Percentiles rank a stretch among this genome's conserved stretches.
Conservation (phyloP, 495 filamentous ascomycete species). For the Penicillium daleae region DNA sequence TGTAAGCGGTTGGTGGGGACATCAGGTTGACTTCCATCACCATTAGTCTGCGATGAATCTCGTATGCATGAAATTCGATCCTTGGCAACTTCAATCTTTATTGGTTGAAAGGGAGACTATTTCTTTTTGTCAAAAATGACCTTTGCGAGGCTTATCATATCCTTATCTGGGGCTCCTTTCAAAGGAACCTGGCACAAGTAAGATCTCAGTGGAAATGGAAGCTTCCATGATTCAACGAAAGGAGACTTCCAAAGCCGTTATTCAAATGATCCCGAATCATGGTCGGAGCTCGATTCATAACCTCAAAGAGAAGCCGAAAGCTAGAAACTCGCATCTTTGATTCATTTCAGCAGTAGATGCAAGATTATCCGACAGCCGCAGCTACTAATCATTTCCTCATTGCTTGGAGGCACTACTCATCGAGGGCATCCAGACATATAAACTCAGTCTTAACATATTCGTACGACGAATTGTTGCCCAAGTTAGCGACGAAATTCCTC, state of each 20-base stretch:
- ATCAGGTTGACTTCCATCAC: neutral
- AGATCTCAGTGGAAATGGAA: neutral
- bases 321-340: no score
- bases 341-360: no score
- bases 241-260: no score
- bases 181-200: neutral
- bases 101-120: neutral
- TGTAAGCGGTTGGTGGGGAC: neutral
- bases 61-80: neutral
- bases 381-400: no score
- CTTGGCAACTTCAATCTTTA: neutral
- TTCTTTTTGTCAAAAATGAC: neutral
- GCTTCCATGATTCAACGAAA: neutral
- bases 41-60: neutral
- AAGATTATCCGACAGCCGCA: neutral
- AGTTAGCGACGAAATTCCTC: neutral
- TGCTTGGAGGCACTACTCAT: no score
- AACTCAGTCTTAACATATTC: neutral
- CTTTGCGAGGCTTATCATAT: neutral
- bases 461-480: no score
- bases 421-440: neutral
- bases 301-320: no score
- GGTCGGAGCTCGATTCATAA: no score
- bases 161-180: neutral
- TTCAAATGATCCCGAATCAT: no score